phyloP scores from a whole-genome alignment of 2,329 filamentous ascomycete genomes.

The Coniochaeta sp. region DNA sequence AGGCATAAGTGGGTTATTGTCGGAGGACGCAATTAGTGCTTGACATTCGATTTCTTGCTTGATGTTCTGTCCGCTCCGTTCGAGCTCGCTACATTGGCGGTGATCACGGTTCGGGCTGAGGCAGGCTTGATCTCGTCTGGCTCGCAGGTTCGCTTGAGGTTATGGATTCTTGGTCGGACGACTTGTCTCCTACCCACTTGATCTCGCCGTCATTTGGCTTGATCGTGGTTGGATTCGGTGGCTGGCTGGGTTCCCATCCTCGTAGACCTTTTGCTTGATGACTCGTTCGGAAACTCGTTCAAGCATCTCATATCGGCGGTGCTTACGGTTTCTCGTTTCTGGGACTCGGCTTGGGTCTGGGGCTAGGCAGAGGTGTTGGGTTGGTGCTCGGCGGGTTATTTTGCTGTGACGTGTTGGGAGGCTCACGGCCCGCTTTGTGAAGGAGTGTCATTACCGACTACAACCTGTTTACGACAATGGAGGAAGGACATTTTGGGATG shows the following conservation, averaged over 20 bases:
- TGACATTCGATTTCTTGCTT: background rate
- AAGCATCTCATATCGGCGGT: background rate
- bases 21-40: no score
- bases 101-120: background rate
- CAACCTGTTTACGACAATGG: background rate
- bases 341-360: background rate
- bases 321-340: background rate
- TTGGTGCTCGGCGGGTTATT: background rate
- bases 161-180: background rate
- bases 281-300: background rate
- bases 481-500: background rate
- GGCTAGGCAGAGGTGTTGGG: background rate
- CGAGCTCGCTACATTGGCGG: background rate
- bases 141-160: background rate
- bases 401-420: background rate
- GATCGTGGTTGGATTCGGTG: background rate
- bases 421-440: background rate
- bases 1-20: no score
- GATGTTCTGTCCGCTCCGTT: background rate
- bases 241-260: background rate
- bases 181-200: background rate
- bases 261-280: background rate
- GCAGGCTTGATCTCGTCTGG: background rate
- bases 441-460: background rate
- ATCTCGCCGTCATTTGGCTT: background rate